Conservation (phyloP, 805 yeast species). For the Pichia exigua region DNA sequence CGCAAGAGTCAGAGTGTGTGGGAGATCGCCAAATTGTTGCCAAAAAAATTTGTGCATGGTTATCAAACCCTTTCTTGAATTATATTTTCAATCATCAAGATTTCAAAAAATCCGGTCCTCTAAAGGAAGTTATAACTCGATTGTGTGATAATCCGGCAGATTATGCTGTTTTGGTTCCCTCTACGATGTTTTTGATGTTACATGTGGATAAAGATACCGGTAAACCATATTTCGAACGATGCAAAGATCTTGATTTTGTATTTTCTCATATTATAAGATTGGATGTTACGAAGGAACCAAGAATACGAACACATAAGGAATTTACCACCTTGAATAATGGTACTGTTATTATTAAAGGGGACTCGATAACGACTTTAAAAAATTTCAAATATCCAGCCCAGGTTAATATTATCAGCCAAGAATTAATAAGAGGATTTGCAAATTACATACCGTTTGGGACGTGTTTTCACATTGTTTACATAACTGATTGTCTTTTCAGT, state of each 20-base stretch:
- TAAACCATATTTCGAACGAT: slow-evolving; percentile 39
- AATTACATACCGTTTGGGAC: slow-evolving; percentile 53
- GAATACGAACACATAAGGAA: slow-evolving; percentile 11
- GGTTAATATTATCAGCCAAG: slow-evolving; percentile 37
- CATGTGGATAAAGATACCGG: slow-evolving; percentile 33
- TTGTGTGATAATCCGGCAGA: slow-evolving; percentile 38
- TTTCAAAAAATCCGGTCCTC: slow-evolving; percentile 37
- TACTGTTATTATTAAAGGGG: slow-evolving; percentile 49
- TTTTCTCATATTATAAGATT: slow-evolving; percentile 52
- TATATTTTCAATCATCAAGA: slow-evolving; percentile 59
- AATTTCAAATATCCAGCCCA: slow-evolving; percentile 46
- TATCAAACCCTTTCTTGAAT: slow-evolving; percentile 58
- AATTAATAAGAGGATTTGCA: slow-evolving; percentile 46
- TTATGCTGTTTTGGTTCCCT: slow-evolving; percentile 61
- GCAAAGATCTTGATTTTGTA: slow-evolving; percentile 53
- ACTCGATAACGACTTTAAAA: slow-evolving; percentile 44
- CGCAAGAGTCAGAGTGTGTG: neutral
- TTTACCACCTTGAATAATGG: slow-evolving; percentile 47
- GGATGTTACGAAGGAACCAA: slow-evolving; percentile 12
- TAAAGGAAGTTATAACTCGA: slow-evolving; percentile 36
- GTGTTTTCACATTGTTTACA: slow-evolving; percentile 46
- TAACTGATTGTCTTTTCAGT: slow-evolving; percentile 51
- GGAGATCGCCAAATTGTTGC: neutral
- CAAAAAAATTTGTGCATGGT: slow-evolving; percentile 14
- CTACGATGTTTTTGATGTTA: slow-evolving; percentile 37